Evolutionary conservation across 1,284 basidiomycete species (phyloP), one percentile per base, ranked within the genome.

Genomic region (Ustilago curta): DNA sequence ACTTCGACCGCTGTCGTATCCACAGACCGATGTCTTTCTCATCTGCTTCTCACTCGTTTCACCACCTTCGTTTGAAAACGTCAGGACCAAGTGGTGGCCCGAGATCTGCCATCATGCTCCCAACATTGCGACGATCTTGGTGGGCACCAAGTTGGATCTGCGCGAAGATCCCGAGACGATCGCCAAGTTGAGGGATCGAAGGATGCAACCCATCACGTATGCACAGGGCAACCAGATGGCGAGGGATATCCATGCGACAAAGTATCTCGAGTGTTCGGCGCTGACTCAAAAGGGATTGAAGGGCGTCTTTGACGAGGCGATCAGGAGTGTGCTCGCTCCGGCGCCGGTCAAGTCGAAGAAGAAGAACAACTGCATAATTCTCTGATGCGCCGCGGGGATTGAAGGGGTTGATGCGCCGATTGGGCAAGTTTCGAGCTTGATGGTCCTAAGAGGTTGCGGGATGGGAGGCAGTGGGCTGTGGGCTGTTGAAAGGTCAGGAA

Each of bases 11-110:
- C 89, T 99, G 75, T 96, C 94, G 70, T 99, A 99, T 87, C 97
- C 97, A 8, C 97, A 99, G 87, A 99, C 97, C 56, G 97, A 99
- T 85, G 95, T 99, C 40, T 99, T 99, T 88, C 89, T 99, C 85
- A 95, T 99, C 86, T 99, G 97, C 86, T 99, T 99, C 89, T 97
- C 94, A 49, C 90, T 98, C 73, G 95, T 97, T 83, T 95, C 93
- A 81, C 97, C 97, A 32, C 94, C 97, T 25, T 94, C 92, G 86
- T 99, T 95, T 85, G 97, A 99, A 88, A 99, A 99, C 89, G 94
- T 99, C 68, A 91, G 92, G 87, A 97, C 94, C 79, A 98, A 98
- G 84, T 87, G 87, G 87, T 87, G 85, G 84, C 87, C 87, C 39
- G 82, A 79, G 57, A 78, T 81, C 60, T 62, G 70, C 48, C 97